These are phyloP conservation scores for Eimeria falciformis DNA, from an alignment of 169 alveolate species.

Conservation along the genomic window DNA sequence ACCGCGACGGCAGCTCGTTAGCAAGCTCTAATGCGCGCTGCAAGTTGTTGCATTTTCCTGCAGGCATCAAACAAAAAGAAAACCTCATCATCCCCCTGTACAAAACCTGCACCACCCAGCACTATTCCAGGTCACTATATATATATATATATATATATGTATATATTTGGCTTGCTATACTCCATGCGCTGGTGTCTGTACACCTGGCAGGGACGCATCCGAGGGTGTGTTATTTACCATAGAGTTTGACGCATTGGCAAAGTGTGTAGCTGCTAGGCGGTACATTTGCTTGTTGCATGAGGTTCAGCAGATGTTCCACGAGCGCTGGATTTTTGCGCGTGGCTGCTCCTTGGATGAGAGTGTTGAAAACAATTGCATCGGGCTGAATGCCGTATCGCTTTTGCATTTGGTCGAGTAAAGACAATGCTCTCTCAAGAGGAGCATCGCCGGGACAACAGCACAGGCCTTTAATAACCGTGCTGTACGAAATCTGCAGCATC, in stretches of 20 bases:
- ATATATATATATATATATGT: background rate
- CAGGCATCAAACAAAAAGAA: background rate
- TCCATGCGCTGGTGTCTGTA: no score
- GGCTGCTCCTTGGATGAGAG: constrained; percentile 50
- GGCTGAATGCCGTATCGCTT: background rate
- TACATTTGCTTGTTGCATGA: constrained; percentile 55
- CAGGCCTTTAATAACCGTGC: constrained; percentile 91
- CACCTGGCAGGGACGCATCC: no score
- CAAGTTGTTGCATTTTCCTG: constrained; percentile 81
- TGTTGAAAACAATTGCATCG: constrained; percentile 52
- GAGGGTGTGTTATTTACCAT: background rate
- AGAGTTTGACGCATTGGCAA: constrained; percentile 60
- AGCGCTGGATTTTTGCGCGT: background rate
- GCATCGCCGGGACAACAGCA: constrained; percentile 84
- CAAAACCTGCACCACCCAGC: constrained; percentile 77
- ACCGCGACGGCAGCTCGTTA: constrained; percentile 80
- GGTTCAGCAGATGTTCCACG: constrained; percentile 26
- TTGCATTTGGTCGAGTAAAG: constrained; percentile 46
- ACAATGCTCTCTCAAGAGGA: constrained; percentile 44
- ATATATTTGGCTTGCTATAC: background rate
- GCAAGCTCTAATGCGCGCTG: constrained; percentile 84
- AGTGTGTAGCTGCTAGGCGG: constrained; percentile 88
- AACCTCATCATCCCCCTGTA: background rate
- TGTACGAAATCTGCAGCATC: constrained; percentile 86
- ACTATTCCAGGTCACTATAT: constrained; percentile 65